phyloP scores from a whole-genome alignment of 306 rosid genomes.

The Luffa aegyptiaca region DNA sequence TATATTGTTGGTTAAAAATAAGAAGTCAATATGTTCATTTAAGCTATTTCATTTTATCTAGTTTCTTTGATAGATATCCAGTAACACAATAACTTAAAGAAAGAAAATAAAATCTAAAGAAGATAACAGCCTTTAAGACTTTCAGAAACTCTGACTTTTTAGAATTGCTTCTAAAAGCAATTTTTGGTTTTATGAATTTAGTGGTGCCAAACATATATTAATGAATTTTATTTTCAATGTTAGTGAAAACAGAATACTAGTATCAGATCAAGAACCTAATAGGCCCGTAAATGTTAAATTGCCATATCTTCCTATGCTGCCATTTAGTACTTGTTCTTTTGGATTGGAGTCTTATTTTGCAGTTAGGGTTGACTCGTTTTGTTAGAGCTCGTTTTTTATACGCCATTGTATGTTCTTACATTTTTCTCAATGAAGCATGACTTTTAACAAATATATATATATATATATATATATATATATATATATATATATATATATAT shows the following conservation, averaged over 20 bases:
- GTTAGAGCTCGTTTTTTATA: too few relatives aligned
- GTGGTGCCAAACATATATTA: background rate
- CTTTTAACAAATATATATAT: too few relatives aligned
- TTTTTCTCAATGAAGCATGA: too few relatives aligned
- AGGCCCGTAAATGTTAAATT: background rate
- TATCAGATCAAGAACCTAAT: background rate
- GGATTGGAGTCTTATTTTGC: too few relatives aligned
- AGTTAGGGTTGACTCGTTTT: too few relatives aligned
- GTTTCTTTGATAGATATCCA: background rate
- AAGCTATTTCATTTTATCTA: background rate
- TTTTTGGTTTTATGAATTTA: background rate
- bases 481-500: too few relatives aligned
- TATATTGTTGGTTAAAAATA: background rate
- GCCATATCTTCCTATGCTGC: too few relatives aligned
- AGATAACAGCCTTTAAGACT: background rate
- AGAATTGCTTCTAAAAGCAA: background rate
- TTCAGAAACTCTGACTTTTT: background rate
- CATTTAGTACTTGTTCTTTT: too few relatives aligned
- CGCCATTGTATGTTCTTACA: too few relatives aligned
- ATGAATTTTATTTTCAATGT: background rate
- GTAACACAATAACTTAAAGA: background rate
- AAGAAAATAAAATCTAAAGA: background rate
- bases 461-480: too few relatives aligned
- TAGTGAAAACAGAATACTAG: background rate
- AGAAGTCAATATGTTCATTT: background rate